These are phyloP conservation scores for Chlorella variabilis DNA, from an alignment of 163 green algal species.

Conservation along the genomic window DNA sequence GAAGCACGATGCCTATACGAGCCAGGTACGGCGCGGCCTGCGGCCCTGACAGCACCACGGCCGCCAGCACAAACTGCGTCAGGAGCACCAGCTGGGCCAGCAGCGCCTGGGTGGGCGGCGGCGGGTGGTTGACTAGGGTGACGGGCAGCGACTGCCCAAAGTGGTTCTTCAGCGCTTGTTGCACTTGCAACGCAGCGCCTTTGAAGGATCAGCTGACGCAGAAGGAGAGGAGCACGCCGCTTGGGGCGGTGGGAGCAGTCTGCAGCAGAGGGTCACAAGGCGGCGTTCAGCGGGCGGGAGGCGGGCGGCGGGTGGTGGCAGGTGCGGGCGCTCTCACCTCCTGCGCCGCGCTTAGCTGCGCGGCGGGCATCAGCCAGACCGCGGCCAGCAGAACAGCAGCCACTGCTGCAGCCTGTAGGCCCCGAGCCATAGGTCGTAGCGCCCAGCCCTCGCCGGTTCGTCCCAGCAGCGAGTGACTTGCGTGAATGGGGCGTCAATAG, in stretches of 20 bases:
- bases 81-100: conserved; percentile 16
- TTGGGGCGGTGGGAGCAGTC: background rate
- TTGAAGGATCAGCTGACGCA: conserved; percentile 41
- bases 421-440: background rate
- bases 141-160: conserved; percentile 25
- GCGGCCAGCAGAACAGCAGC: background rate
- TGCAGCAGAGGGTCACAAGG: background rate
- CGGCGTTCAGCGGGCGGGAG: too few species aligned
- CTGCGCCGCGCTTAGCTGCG: background rate
- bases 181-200: conserved; percentile 43
- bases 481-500: too few species aligned
- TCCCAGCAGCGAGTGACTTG: too few species aligned
- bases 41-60: background rate
- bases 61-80: conserved; percentile 19
- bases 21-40: background rate
- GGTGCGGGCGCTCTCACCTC: background rate
- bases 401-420: background rate
- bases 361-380: background rate
- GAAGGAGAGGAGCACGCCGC: conserved; percentile 25
- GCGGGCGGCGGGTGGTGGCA: background rate
- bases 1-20: conserved; percentile 31
- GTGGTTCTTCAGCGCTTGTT: conserved; percentile 31
- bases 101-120: conserved; percentile 22
- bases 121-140: conserved; percentile 36
- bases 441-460: background rate